phyloP scores from a whole-genome alignment of 108 stramenopile species.

The Skeletonema tropicum region DNA sequence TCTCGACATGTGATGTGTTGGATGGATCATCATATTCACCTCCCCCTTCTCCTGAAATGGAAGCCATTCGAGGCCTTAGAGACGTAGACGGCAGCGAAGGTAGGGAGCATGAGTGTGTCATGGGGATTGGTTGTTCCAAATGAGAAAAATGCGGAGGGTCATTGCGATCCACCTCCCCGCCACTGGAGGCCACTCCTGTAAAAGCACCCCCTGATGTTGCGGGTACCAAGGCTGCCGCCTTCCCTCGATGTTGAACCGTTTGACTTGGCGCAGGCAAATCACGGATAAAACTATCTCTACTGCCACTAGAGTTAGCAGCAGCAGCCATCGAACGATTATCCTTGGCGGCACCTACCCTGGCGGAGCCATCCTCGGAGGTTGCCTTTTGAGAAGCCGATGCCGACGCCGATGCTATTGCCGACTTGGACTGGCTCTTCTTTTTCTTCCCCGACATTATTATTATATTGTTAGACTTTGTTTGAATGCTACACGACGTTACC shows the following conservation, averaged over 20 bases:
- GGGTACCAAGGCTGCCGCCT: neutral
- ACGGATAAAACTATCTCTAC: neutral
- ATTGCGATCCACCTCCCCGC: neutral
- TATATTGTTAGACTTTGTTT: neutral
- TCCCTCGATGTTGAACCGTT: neutral
- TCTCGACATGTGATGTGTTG: neutral
- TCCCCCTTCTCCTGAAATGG: neutral
- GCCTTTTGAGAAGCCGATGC: neutral
- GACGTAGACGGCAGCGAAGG: neutral
- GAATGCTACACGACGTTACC: neutral
- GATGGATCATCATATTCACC: neutral
- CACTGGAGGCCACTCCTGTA: neutral
- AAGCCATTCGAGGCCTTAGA: neutral
- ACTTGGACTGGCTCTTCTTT: neutral
- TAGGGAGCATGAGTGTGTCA: constrained; percentile 1
- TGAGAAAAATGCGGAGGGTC: neutral
- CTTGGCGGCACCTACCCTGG: neutral
- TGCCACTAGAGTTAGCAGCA: neutral
- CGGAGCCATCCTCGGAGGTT: neutral
- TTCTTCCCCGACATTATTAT: neutral
- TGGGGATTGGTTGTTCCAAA: constrained; percentile 2
- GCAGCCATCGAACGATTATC: neutral
- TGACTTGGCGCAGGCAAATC: neutral
- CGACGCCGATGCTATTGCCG: neutral
- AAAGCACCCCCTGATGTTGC: neutral